A percentile compares a stretch with the other conserved stretches of the same genome.
These are phyloP conservation scores for Pseudogymnoascus verrucosus DNA, from an alignment of 2,329 filamentous ascomycete genomes.

Conservation along the genomic window DNA sequence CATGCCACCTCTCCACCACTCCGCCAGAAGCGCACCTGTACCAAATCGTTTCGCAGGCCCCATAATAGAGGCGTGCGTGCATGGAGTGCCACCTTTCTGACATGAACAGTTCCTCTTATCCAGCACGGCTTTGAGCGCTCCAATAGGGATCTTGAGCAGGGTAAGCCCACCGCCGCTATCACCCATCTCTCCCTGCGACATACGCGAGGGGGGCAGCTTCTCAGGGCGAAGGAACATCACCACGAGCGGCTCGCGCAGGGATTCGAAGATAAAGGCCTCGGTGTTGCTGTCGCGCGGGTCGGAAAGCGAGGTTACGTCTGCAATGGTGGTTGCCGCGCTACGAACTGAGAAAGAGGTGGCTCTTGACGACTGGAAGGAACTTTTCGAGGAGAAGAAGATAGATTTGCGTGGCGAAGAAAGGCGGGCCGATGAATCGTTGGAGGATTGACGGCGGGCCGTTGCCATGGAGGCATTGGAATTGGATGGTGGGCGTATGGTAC, in stretches of 20 bases:
- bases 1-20: background rate
- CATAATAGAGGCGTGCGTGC: background rate
- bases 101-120: background rate
- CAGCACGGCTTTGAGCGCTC: background rate
- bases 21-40: background rate
- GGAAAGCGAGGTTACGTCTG: background rate
- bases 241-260: background rate
- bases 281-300: background rate
- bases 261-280: slow-evolving; percentile 8
- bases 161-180: background rate
- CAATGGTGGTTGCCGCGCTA: background rate
- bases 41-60: slow-evolving; percentile 5
- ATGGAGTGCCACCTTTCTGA: background rate
- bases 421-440: background rate
- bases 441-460: background rate
- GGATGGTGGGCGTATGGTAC: background rate
- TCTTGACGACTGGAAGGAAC: background rate
- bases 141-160: background rate
- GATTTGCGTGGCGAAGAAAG: background rate
- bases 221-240: slow-evolving; percentile 7
- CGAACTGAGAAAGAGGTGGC: background rate
- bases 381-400: background rate
- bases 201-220: background rate
- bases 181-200: background rate
- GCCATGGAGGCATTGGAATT: background rate